Percentiles rank a stretch among this genome's conserved stretches.
Conservation (phyloP, 2,329 filamentous ascomycete species). For the Lasiodiplodia sp. region DNA sequence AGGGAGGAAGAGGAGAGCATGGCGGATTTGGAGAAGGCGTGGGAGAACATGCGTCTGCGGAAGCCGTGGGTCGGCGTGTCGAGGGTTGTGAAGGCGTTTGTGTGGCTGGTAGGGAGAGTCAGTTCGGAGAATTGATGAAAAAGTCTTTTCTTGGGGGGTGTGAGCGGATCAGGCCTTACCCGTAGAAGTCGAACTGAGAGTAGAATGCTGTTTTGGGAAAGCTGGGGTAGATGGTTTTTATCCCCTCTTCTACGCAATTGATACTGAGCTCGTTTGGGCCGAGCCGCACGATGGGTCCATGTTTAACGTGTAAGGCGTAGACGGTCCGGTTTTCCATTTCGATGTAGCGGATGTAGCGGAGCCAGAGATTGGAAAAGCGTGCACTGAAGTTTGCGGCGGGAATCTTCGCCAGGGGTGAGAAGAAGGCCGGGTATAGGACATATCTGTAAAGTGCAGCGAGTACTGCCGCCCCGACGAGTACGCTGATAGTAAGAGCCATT, state of each 20-base stretch:
- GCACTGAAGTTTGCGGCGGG: slow-evolving; percentile 74
- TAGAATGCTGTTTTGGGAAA: slow-evolving; percentile 42
- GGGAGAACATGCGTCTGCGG: slow-evolving; percentile 79
- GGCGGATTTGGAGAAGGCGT: slow-evolving; percentile 82
- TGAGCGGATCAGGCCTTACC: neutral
- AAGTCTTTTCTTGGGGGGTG: too few relatives aligned
- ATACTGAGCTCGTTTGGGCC: slow-evolving; percentile 73
- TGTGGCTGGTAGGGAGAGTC: slow-evolving; percentile 41
- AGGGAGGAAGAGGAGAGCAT: slow-evolving; percentile 69
- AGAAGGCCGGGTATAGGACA: neutral
- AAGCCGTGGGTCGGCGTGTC: slow-evolving; percentile 69
- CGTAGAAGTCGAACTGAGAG: neutral
- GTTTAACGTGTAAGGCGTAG: slow-evolving; percentile 63
- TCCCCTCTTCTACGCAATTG: slow-evolving; percentile 69
- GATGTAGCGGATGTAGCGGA: slow-evolving; percentile 67
- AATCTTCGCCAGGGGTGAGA: slow-evolving; percentile 46
- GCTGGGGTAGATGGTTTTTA: slow-evolving; percentile 72
- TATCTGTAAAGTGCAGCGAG: neutral
- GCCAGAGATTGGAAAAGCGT: slow-evolving; percentile 71
- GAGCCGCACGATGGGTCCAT: slow-evolving; percentile 70
- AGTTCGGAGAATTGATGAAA: neutral
- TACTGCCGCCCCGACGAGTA: neutral
- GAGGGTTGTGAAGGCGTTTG: slow-evolving; percentile 76
- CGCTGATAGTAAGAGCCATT: neutral
- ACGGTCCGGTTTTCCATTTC: slow-evolving; percentile 69